Base-by-base conservation (phyloP, 1,284 basidiomycete species). In the Meripilus lineatus region DNA sequence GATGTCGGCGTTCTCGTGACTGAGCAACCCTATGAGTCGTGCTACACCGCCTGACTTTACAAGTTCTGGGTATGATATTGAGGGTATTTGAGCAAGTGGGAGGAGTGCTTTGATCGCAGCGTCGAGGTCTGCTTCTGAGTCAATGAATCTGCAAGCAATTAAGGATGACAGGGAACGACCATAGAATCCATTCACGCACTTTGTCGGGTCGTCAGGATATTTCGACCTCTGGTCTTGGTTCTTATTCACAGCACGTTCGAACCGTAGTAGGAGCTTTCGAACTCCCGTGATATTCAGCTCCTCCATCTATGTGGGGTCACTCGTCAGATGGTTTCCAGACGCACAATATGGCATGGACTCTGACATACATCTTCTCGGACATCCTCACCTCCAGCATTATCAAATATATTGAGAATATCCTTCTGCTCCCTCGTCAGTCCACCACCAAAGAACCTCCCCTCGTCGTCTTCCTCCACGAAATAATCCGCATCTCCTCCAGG, bases 71-170 rank as follows among this genome's bases (percentile, higher is more conserved):
- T 98, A 99, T 50, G 92, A 86, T 6, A 90, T 63, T 3, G 73
- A 69, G 0, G 93, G 90, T 13, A 79, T 79, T 58, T 97, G 93
- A 1, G 96, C 90, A n/a, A 99, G 73, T 2, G 94, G 84, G 5
- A 93, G 70, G 40, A 97, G 71, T 3, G 88, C 76, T 59, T 95
- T 93, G 49, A 99, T 77, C 13, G 91, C 80, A 41, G 74, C 71
- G 57, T 99, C 92, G 6, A 99, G 77, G 58, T 97, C 93, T 21
- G 91, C 89, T 70, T 99, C 96, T 0, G 96, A 99, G 57, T 98
- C 93, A 58, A 99, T 96, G 70, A 99, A 99, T 63, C 94, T 95
- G 25, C 4, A 2, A n/a, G 36, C 37, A 18, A 46, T 24, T 23
- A 18, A 38, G 35, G 54, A 7, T 44, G 25, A 34, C 32, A 24